These are phyloP conservation scores for Tulasnella sp. DNA, from an alignment of 768 basidiomycete genomes.

Conservation along the genomic window DNA sequence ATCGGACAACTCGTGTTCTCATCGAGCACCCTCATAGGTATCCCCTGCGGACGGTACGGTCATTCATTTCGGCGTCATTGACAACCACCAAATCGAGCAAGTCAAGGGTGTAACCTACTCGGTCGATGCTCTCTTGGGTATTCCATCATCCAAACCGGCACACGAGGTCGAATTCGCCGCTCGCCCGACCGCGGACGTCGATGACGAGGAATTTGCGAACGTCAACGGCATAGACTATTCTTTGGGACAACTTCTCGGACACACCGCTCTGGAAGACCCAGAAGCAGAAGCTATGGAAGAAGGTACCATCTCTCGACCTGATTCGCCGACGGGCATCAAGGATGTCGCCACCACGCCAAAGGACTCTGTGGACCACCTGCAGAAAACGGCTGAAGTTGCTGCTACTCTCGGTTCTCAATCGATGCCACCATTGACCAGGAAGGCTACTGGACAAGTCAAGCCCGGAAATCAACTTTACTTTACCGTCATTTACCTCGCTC, in stretches of 20 bases:
- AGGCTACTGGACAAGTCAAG: constrained; percentile 48
- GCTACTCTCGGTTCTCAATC: constrained; percentile 58
- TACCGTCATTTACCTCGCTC: constrained; percentile 93
- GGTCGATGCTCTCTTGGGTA: constrained; percentile 84
- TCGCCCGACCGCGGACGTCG: constrained; percentile 57
- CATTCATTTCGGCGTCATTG: constrained; percentile 85
- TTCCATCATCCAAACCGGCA: constrained; percentile 42
- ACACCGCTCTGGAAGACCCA: neutral
- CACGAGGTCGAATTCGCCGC: constrained; percentile 43
- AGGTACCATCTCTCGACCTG: constrained; percentile 34
- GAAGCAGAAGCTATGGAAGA: constrained; percentile 32
- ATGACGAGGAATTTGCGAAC: constrained; percentile 88
- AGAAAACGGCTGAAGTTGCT: constrained; percentile 68
- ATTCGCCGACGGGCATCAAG: constrained; percentile 67
- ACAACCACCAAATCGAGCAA: constrained; percentile 79
- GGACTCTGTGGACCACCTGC: constrained; percentile 53
- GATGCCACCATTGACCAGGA: constrained; percentile 28
- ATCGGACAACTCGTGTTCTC: neutral
- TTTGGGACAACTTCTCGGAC: constrained; percentile 81
- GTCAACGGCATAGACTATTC: constrained; percentile 97
- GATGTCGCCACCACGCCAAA: constrained; percentile 63
- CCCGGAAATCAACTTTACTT: constrained; percentile 87
- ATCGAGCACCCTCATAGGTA: constrained; percentile 48
- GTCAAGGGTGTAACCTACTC: constrained; percentile 98
- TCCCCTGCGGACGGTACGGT: constrained; percentile 93